Evolutionary conservation across 106 monocot species (phyloP), one percentile per base, ranked within the genome.

Genomic region (Acorus gramineus): DNA sequence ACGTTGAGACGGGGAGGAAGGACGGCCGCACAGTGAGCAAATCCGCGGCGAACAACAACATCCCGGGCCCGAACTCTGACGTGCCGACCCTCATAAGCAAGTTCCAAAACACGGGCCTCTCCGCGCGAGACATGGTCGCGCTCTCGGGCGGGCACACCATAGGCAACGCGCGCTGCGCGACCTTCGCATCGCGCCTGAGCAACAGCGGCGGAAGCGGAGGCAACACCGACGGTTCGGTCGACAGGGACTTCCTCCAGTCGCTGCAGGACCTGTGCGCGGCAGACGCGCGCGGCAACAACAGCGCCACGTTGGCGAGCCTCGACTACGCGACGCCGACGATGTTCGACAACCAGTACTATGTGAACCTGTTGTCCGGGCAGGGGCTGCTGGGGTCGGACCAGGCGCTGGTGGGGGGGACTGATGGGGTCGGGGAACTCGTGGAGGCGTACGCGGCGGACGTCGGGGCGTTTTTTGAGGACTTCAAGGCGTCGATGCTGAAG

Each of bases 61-160:
- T 94, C 58, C 89, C 93, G 2, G 81, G 66, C 11, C 93, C 93
- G 44, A 89, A 68, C 44, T 94, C 89, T 11, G 59, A 80, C 57
- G 79, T 86, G 7, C 73, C 75, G 2, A 79, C 82, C 11, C 84
- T 94, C 46, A 53, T 80, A 46, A 69, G 76, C 53, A 89, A 80
- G 62, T 94, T 94, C 69, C 66, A 74, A 42, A 79, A 77, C 47
- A 44, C 76, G 2, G 89, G 93, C 6, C 84, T 94, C 53, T 84
- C 93, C 5, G 49, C 71, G 2, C 74, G 71, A 47, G 93, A 89
- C 77, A 84, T 94, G 93, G 89, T 89, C 7, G 84, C 56, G 49
- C 93, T 90, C 71, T 94, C 89, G 49, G 93, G 93, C 8, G 89
- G 76, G 1, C 93, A 94, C 71, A 86, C 93, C n/a, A 94, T 94